phyloP scores from a whole-genome alignment of 306 rosid genomes.

The Prunus padus region DNA sequence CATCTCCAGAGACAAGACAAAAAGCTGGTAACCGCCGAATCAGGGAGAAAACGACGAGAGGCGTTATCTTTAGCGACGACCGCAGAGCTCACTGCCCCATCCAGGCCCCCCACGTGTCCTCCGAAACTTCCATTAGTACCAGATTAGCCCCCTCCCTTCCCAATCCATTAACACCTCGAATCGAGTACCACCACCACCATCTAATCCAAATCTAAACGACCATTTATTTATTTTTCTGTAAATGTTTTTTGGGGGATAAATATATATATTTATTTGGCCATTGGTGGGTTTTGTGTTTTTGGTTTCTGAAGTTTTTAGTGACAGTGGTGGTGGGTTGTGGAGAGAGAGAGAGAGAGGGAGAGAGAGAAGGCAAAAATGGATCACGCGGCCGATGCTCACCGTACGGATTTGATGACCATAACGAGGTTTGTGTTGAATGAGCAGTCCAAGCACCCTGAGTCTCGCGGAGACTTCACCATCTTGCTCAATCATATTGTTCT shows the following conservation, averaged over 20 bases:
- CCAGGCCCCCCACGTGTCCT: conserved; percentile 46
- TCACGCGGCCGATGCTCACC: conserved; percentile 80
- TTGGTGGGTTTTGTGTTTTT: not conserved
- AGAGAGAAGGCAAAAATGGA: conserved; percentile 41
- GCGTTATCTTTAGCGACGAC: conserved; percentile 43
- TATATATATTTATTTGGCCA: not conserved
- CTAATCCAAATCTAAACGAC: not conserved
- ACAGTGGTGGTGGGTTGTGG: not conserved
- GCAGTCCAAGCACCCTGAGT: conserved; percentile 79
- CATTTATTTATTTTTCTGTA: no score
- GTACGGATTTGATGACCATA: conserved; percentile 95
- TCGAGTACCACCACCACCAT: conserved; percentile 21
- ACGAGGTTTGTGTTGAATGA: conserved; percentile 86
- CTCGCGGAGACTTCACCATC: conserved; percentile 94
- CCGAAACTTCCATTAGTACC: conserved; percentile 5
- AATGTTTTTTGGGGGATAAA: not conserved
- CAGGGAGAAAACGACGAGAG: conserved; percentile 33
- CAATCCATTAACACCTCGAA: conserved; percentile 28
- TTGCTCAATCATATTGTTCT: conserved; percentile 95
- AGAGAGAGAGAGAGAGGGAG: not conserved
- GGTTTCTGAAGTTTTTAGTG: not conserved
- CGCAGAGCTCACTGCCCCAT: conserved; percentile 33
- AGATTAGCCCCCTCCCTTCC: conserved; percentile 11
- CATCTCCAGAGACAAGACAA: not conserved
- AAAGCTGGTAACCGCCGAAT: conserved; percentile 31